Base-by-base conservation (phyloP, 176 grass and related monocot genomes). In the Aegilops speltoides region DNA sequence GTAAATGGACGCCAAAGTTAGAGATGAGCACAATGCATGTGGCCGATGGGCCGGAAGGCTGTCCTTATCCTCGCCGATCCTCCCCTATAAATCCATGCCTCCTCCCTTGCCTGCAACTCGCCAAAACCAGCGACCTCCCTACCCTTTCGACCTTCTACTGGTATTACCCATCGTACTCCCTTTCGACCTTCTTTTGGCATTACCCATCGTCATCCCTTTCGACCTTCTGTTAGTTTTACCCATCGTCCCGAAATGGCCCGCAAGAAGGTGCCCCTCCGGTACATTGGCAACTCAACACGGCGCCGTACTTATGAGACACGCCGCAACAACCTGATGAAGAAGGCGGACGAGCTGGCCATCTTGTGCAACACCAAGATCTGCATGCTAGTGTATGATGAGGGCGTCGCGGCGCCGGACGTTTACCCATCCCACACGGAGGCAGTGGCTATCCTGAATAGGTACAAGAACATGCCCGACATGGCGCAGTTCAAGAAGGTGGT, bases 261-360 rank as follows among this genome's bases (percentile, higher is more conserved):
- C 22, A 86, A 86, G 65, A 91, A 85, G 79, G 82, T 88, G 24
- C 67, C 46, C 5, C 62, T 91, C 0, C 32, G 79, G 8, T 79
- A 63, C 71, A 90, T 93, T 9, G 3, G 81, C 4, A 86, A 83
- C 63, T 19, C 50, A 54, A 54, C 3, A 5, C 57, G 86, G 0
- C 62, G 16, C 3, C 25, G n/a, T 3, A 84, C 82, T 0, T 91
- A 84, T 26, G 86, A 80, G 82, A 91, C 69, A 36, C 48, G 83
- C 2, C n/a, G 54, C 9, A 6, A 28, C 2, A 31, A 79, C 8
- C 28, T 93, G 12, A 40, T 77, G 74, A 93, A 91, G 60, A 93
- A 91, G 69, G 73, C 74, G 0, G 63, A 19, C 10, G 78, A 93
- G 16, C 24, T 93, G 2, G 1, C 13, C 8, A 77, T 78, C 6